phyloP scores from a whole-genome alignment of 768 basidiomycete species.

The Suillus tomentosus region DNA sequence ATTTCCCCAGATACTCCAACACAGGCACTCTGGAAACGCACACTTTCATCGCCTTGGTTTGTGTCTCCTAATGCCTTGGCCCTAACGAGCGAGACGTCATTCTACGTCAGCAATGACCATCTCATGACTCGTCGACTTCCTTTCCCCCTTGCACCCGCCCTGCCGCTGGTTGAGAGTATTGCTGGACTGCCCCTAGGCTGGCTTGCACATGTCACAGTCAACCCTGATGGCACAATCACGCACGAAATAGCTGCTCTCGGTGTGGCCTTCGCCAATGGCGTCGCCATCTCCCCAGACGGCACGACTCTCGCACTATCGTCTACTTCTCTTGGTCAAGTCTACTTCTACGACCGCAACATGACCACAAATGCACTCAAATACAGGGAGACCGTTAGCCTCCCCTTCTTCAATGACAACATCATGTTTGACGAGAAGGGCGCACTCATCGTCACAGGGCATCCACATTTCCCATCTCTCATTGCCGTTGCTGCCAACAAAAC shows the following conservation, averaged over 20 bases:
- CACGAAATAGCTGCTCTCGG: conserved; percentile 47
- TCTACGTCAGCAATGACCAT: conserved; percentile 78
- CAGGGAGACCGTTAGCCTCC: conserved; percentile 45
- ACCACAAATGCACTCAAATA: conserved; percentile 45
- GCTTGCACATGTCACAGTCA: conserved; percentile 55
- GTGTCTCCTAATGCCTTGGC: conserved; percentile 69
- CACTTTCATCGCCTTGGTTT: conserved; percentile 58
- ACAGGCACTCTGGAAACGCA: conserved; percentile 57
- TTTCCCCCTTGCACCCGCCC: conserved; percentile 44
- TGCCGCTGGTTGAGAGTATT: conserved; percentile 57
- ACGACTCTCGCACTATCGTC: conserved; percentile 58
- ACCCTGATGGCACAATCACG: conserved; percentile 32
- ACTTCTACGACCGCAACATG: conserved; percentile 53
- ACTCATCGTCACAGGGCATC: conserved; percentile 66
- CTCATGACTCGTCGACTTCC: conserved; percentile 64
- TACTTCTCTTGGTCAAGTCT: conserved; percentile 47
- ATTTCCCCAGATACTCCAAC: conserved; percentile 47
- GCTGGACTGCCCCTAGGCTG: conserved; percentile 60
- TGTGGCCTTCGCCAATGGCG: conserved; percentile 69
- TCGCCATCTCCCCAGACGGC: conserved; percentile 56
- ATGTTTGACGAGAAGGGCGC: conserved; percentile 47
- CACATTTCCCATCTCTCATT: conserved; percentile 57
- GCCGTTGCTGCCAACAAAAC: conserved; percentile 47
- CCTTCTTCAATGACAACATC: conserved; percentile 67
- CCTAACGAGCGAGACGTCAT: conserved; percentile 63